Evolutionary conservation across 345 rosid genomes (phyloP).

Genomic region (Mercurialis annua): DNA sequence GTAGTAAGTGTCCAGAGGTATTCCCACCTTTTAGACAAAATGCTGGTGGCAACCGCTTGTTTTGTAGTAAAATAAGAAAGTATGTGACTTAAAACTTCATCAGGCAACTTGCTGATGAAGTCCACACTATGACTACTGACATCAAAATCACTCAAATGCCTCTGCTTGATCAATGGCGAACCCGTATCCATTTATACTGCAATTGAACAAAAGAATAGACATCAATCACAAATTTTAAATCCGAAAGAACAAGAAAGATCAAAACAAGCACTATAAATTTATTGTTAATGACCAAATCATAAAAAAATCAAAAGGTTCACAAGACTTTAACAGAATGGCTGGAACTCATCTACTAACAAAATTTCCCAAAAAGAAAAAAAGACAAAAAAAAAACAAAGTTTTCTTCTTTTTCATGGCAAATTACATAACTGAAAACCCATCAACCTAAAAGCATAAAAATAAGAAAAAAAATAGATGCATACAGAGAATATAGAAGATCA

Average conservation of each 20-base stretch:
- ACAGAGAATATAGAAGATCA: no score
- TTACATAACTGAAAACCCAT: no score
- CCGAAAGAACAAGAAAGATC: not conserved
- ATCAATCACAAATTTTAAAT: no score
- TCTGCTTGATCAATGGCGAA: not conserved
- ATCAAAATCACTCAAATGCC: not conserved
- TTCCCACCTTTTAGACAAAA: slow-evolving; percentile 19
- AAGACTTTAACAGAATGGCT: no score
- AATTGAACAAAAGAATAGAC: not conserved
- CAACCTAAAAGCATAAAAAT: no score
- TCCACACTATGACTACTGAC: not conserved
- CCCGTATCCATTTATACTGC: not conserved
- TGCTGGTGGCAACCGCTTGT: slow-evolving; percentile 9
- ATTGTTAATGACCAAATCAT: no score
- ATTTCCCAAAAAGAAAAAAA: no score
- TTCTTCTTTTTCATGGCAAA: no score
- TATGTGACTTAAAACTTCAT: not conserved
- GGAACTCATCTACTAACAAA: no score
- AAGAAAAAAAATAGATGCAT: no score
- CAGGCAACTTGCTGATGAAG: slow-evolving; percentile 15
- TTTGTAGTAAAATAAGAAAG: slow-evolving; percentile 11
- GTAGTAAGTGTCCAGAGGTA: slow-evolving; percentile 9
- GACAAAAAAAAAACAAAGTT: no score
- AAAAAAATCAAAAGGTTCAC: no score
- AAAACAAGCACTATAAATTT: not conserved